phyloP scores from a whole-genome alignment of 306 rosid genomes.

The Citrullus amarus region DNA sequence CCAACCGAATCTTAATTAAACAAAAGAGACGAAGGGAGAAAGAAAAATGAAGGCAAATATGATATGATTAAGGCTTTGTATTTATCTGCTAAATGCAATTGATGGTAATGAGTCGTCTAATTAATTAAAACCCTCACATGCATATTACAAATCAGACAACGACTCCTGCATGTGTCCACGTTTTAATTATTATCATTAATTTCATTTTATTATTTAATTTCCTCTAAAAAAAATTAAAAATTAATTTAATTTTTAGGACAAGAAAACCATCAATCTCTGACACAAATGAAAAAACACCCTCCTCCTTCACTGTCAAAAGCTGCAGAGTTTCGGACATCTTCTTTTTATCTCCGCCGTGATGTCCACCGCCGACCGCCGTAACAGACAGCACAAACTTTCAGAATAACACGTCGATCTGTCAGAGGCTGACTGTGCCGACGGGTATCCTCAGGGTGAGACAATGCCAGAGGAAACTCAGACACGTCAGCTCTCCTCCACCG shows the following conservation, averaged over 20 bases:
- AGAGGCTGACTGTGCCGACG: neutral
- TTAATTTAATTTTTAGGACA: neutral
- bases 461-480: neutral
- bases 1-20: neutral
- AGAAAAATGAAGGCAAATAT: neutral
- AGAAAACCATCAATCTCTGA: neutral
- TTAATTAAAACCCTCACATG: conserved; percentile 1
- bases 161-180: conserved; percentile 7
- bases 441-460: neutral
- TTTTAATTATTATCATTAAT: neutral
- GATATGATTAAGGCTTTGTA: conserved; percentile 7
- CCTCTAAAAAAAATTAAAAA: neutral
- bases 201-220: neutral
- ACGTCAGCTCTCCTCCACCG: neutral
- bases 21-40: neutral
- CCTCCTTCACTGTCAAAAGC: neutral
- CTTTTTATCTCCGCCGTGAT: conserved; percentile 6
- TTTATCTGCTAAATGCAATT: conserved; percentile 21
- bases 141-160: conserved; percentile 3
- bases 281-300: neutral
- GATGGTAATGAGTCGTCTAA: neutral
- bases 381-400: conserved; percentile 3
- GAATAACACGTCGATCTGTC: neutral
- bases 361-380: conserved; percentile 9
- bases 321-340: conserved; percentile 3